Evolutionary conservation across 805 yeast species (phyloP), one percentile per base, ranked within the genome.

Genomic region (Priceomyces castillae): DNA sequence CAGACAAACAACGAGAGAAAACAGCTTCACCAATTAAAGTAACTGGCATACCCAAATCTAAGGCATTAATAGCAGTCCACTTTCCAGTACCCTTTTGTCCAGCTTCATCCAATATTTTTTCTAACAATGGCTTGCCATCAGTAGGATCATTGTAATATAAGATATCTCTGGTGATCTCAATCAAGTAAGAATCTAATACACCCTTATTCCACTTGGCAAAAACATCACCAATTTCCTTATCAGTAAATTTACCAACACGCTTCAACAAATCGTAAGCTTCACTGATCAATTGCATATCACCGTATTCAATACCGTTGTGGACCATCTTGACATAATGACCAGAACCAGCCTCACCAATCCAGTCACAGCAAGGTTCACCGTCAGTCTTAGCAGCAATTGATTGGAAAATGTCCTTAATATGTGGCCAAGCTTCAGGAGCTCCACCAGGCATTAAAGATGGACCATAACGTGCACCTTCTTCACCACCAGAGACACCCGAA

Each of bases 401-500:
- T 76, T 92, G 99, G 89, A 92, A 90, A 64, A 92, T 94, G 51
- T 82, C 84, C 83, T 92, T 92, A 66, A 92, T 86, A 74, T 88
- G 95, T 57, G 98, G 98, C 99, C 99, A 92, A 53, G 99, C 99
- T 62, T 87, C 96, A 58, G 76, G 80, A 65, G 89, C 86, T 68
- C 99, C 99, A 83, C 99, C 99, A 59, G 99, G 99, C 99, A 92
- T 92, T 71, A 92, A 80, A 51, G 98, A 90, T 51, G 99, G 99
- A 64, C 99, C 99, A 73, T 86, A 81, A 76, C 99, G 88, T 61
- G 99, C 99, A 80, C 99, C 99, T 71, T 92, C 99, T 76, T 92
- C 99, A 79, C 99, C 99, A 74, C 99, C 99, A 58, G 98, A 92
- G 53, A 94, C 98, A 86, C 99, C 99, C 50, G 97, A 90, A 63